These are phyloP conservation scores for Delphinella strobiligena DNA, from an alignment of 2,329 filamentous ascomycete species.

Conservation along the genomic window DNA sequence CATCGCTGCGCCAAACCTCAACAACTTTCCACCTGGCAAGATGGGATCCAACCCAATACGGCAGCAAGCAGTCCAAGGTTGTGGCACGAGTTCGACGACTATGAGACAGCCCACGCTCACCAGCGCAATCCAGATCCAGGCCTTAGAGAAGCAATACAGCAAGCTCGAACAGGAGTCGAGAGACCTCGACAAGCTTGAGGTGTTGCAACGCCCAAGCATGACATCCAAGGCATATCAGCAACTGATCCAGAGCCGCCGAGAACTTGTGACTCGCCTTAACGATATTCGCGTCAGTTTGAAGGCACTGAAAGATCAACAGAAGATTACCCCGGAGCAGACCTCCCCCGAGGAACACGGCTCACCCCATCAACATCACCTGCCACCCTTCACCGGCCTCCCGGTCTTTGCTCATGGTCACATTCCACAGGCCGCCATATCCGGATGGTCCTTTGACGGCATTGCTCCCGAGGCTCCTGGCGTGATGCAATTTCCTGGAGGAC, in stretches of 20 bases:
- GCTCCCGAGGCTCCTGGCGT: constrained; percentile 2
- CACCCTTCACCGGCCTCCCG: constrained; percentile 2
- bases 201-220: constrained; percentile 22
- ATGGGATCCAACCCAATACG: constrained; percentile 6
- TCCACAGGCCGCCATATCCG: constrained; percentile 1
- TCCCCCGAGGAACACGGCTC: background rate
- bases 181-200: constrained; percentile 26
- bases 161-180: constrained; percentile 24
- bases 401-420: constrained; percentile 4
- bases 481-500: constrained; percentile 2
- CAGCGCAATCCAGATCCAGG: constrained; percentile 19
- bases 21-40: constrained; percentile 10
- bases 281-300: constrained; percentile 23
- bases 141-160: constrained; percentile 23
- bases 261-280: constrained; percentile 21
- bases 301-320: constrained; percentile 15
- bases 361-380: background rate
- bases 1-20: constrained; percentile 25
- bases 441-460: constrained; percentile 6
- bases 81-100: constrained; percentile 1
- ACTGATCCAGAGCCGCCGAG: constrained; percentile 20
- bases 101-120: constrained; percentile 15
- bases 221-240: constrained; percentile 17
- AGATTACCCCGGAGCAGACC: background rate
- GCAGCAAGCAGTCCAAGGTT: constrained; percentile 3